Base-by-base conservation (phyloP, 805 yeast genomes). In the Candida namnaoensis region DNA sequence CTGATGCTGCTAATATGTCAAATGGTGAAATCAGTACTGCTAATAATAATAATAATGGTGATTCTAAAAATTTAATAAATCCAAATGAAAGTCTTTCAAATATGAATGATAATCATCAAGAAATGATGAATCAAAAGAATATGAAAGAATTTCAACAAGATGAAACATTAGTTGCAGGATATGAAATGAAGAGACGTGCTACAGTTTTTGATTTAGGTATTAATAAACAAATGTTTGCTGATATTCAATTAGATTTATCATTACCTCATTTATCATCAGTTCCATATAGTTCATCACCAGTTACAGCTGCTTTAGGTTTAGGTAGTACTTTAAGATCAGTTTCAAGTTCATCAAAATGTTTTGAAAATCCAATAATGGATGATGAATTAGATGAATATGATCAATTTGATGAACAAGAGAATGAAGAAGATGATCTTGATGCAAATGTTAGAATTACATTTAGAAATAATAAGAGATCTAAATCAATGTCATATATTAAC, bases 261-360 rank as follows among this genome's bases (percentile, higher is more conserved):
- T 54, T 65, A 40, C 61, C 70, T 13, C 71, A 71, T 50, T 60
- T 74, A 47, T 44, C 56, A 12, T 65, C 66, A 47, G 81, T 83
- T 45, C 91, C 91, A 6, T 83, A 83, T 51, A 68, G 79, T 35
- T 72, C 82, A 25, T 88, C 91, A 5, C 91, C 91, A 0, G 91
- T 83, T 2, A 79, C 90, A 13, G 88, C 88, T 12, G 74, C 83
- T 4, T 58, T 78, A 41, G 71, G 71, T 32, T 38, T 44, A 24
- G 49, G 52, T 12, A 41, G 52, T 9, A 44, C 54, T 32, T 35
- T 52, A 37, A 51, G 43, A 38, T 27, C 38, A 9, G 25, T 37
- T 4, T 35, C 42, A 14, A 28, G 43, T 0, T 33, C 32, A 4
- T 37, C 41, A 14, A 38, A 32, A 11, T 27, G 14, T 11, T 42